These are phyloP conservation scores for Mycena albidolilacea DNA, from an alignment of 768 basidiomycete species.

Conservation along the genomic window DNA sequence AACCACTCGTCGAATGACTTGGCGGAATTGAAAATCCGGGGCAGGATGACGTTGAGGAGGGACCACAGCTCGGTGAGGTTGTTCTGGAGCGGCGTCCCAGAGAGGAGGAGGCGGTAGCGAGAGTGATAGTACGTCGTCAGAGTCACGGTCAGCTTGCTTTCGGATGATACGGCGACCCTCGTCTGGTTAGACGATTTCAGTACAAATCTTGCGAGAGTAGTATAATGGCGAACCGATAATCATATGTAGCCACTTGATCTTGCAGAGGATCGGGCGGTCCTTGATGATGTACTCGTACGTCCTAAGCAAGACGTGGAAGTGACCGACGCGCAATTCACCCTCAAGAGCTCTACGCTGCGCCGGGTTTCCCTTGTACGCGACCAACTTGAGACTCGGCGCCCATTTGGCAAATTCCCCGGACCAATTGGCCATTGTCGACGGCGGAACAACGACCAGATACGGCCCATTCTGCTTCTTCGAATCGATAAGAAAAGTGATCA, in stretches of 20 bases:
- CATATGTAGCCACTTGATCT: conserved; percentile 97
- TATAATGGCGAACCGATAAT: conserved; percentile 71
- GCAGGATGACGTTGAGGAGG: conserved; percentile 93
- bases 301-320: conserved; percentile 94
- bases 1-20: conserved; percentile 99
- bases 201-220: not conserved
- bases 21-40: conserved; percentile 98
- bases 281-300: conserved; percentile 99
- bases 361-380: conserved; percentile 95
- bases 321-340: conserved; percentile 79
- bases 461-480: conserved; percentile 92
- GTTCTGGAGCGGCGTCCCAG: conserved; percentile 96
- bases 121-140: conserved; percentile 94
- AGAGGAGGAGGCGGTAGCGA: conserved; percentile 93
- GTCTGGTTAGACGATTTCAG: conserved; percentile 59
- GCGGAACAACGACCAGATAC: conserved; percentile 94
- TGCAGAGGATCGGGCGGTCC: conserved; percentile 90
- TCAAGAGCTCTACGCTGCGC: conserved; percentile 84
- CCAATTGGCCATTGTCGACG: conserved; percentile 98
- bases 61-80: conserved; percentile 98
- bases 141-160: conserved; percentile 89
- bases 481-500: conserved; percentile 96
- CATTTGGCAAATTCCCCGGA: conserved; percentile 97
- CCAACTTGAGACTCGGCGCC: conserved; percentile 85
- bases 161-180: conserved; percentile 98